Conservation (phyloP, 139 green algal genomes). For the Picochlorum sp. region DNA sequence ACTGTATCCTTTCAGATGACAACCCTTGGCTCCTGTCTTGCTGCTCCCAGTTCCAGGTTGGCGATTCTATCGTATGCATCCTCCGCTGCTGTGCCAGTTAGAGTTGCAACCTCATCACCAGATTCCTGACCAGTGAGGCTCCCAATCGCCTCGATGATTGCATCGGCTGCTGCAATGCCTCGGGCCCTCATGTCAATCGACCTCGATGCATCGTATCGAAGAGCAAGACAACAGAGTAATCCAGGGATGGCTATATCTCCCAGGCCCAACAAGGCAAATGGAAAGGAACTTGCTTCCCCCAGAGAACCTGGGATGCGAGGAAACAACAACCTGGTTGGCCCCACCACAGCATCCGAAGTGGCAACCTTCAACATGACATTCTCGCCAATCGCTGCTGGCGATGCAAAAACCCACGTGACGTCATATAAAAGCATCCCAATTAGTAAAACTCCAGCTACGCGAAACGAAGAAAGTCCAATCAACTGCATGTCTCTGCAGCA, state of each 20-base stretch:
- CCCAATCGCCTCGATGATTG: conserved; percentile 41
- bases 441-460: conserved; percentile 61
- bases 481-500: conserved; percentile 50
- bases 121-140: conserved; percentile 21
- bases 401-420: conserved; percentile 85
- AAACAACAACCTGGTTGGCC: conserved; percentile 78
- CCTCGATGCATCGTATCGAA: conserved; percentile 68
- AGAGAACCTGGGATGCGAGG: conserved; percentile 39
- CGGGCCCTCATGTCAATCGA: conserved; percentile 44
- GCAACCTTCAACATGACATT: conserved; percentile 78
- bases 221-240: conserved; percentile 63
- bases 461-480: conserved; percentile 65
- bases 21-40: conserved; percentile 7
- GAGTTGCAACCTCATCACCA: conserved; percentile 36
- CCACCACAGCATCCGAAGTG: conserved; percentile 48
- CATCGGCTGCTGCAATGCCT: conserved; percentile 42
- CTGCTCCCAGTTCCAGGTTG: conserved; percentile 36
- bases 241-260: conserved; percentile 87
- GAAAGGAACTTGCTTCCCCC: conserved; percentile 52
- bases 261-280: conserved; percentile 76
- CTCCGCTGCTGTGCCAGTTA: conserved; percentile 43
- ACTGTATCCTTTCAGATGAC: conserved; percentile 15
- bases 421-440: conserved; percentile 85
- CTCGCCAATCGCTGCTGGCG: conserved; percentile 31
- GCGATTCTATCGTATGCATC: conserved; percentile 53